Evolutionary conservation across 2,329 filamentous ascomycete genomes (phyloP), one percentile per base, ranked within the genome.

Genomic region (Cercospora sp.): DNA sequence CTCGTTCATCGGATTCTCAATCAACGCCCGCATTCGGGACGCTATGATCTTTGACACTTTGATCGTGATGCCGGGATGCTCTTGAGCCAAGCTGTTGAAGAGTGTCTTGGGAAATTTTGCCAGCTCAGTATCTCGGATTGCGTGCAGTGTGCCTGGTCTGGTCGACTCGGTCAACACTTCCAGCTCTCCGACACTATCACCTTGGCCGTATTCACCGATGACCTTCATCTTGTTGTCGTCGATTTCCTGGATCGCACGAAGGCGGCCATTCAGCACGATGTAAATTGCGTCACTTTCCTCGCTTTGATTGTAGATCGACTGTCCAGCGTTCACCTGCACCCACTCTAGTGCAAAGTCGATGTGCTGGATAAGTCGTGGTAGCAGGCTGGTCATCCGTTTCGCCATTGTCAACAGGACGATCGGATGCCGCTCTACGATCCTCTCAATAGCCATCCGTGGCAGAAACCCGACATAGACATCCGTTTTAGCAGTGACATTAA

Each of bases 1-100:
- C n/a, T 82, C 82, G 5, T 85, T 83, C 16, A 92, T 82, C 1
- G 93, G 91, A 74, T 94, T 90, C 74, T 98, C 93, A 21, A 98
- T 88, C 45, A 97, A 82, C 51, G 92, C 88, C 69, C 94, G 87
- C 95, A 99, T 98, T 3, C 95, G 89, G 40, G 94, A 93, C 0
- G 95, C 95, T 75, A 99, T 97, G 73, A 99, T 95, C 80, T 98
- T 99, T 1, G 95, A 98, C 30, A 99, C 97, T 80, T 98, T 97
- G 79, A 99, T 98, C 0, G 95, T 98, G 76, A 99, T 99, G 53
- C 93, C 96, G 5, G 95, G 95, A 76, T 99, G 95, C 77, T 99
- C 95, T 77, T 97, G 91, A 0, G 95, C 95, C 63, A 99, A 87
- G 77, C 95, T 99, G 83, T 99, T 99, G 84, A 99, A 99, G 0